A percentile compares a stretch with the other conserved stretches of the same genome.
Evolutionary conservation across 2,329 filamentous ascomycete genomes (phyloP).

Genomic region (Berkeleyomyces rouxiae): DNA sequence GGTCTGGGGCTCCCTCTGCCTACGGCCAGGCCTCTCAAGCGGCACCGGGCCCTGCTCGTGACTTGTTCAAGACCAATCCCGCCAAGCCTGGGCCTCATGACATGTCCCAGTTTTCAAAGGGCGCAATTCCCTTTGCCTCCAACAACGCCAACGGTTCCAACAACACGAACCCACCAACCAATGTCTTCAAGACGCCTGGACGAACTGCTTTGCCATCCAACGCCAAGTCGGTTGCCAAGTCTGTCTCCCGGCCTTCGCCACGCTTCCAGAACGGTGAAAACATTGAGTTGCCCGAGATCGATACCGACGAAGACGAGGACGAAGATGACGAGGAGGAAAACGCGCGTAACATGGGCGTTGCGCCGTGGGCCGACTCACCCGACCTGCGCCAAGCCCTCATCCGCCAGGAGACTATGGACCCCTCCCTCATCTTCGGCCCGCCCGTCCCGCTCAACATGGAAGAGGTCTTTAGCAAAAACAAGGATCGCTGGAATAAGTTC

Average conservation of each 20-base stretch:
- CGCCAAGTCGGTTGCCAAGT: slow-evolving; percentile 42
- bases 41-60: slow-evolving; percentile 34
- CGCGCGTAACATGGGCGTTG: slow-evolving; percentile 7
- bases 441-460: slow-evolving; percentile 85
- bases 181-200: slow-evolving; percentile 52
- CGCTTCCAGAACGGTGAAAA: slow-evolving; percentile 77
- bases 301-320: slow-evolving; percentile 84
- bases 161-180: slow-evolving; percentile 21
- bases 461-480: slow-evolving; percentile 83
- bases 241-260: slow-evolving; percentile 53
- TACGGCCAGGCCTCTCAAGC: slow-evolving; percentile 35
- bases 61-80: slow-evolving; percentile 48
- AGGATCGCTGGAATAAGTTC: slow-evolving; percentile 74
- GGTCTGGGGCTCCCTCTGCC: slow-evolving; percentile 26
- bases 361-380: slow-evolving; percentile 77
- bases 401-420: slow-evolving; percentile 72
- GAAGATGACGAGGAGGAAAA: slow-evolving; percentile 38
- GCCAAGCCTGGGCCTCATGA: slow-evolving; percentile 44
- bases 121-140: slow-evolving; percentile 77
- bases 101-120: slow-evolving; percentile 75
- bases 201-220: slow-evolving; percentile 27
- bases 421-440: slow-evolving; percentile 72
- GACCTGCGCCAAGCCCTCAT: slow-evolving; percentile 60
- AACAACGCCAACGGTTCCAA: slow-evolving; percentile 28
- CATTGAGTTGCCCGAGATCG: slow-evolving; percentile 87